phyloP scores from a whole-genome alignment of 768 basidiomycete species.

The Mycena indigotica region DNA sequence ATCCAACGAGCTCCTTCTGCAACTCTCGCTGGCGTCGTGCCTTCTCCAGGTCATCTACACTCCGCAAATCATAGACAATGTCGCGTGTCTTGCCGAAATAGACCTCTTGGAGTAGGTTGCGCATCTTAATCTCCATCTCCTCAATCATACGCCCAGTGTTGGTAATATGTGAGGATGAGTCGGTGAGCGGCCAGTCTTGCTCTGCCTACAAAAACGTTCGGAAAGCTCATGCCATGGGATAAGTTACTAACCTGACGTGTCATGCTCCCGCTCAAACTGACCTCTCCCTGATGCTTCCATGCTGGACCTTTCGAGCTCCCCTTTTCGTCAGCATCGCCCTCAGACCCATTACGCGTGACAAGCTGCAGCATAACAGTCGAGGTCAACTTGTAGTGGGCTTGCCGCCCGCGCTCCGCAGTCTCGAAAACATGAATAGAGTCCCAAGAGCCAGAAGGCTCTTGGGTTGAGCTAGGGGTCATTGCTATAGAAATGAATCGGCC shows the following conservation, averaged over 20 bases:
- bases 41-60: conserved; percentile 82
- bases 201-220: conserved; percentile 57
- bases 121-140: conserved; percentile 99
- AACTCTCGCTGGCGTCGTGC: conserved; percentile 79
- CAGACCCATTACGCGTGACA: conserved; percentile 51
- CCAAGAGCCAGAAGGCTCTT: conserved; percentile 86
- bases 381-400: conserved; percentile 96
- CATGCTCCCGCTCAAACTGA: conserved; percentile 93
- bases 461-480: conserved; percentile 55
- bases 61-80: conserved; percentile 89
- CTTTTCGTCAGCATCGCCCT: conserved; percentile 37
- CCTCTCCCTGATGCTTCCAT: conserved; percentile 70
- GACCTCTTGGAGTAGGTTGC: conserved; percentile 91
- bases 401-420: conserved; percentile 84
- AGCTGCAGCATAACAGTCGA: conserved; percentile 97
- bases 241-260: conserved; percentile 77
- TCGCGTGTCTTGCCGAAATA: conserved; percentile 98
- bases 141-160: conserved; percentile 97
- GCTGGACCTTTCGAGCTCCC: conserved; percentile 45
- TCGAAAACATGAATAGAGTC: conserved; percentile 99
- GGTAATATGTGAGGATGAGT: conserved; percentile 80
- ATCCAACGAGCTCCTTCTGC: conserved; percentile 87
- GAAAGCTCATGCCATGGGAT: conserved; percentile 2
- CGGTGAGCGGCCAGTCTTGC: conserved; percentile 82
- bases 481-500: conserved; percentile 39